phyloP scores from a whole-genome alignment of 345 rosid species.

The Trapa bicornis region DNA sequence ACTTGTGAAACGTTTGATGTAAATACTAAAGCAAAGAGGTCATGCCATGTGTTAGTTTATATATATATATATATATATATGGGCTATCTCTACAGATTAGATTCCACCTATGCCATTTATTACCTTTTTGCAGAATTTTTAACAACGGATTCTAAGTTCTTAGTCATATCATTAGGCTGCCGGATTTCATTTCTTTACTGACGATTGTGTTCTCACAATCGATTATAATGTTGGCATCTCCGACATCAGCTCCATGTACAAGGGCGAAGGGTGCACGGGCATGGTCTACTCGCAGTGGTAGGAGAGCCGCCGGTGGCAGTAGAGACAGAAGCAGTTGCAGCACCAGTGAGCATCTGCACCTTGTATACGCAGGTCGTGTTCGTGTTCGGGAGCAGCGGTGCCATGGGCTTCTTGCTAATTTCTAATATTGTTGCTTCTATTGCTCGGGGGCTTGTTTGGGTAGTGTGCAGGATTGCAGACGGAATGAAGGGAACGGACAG shows the following conservation, averaged over 20 bases:
- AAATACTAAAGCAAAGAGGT: not conserved
- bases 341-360: constrained; percentile 75
- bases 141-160: not conserved
- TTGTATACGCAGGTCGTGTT: constrained; percentile 53
- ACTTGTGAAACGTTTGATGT: not conserved
- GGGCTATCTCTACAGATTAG: not conserved
- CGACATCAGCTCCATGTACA: no score
- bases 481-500: constrained; percentile 29
- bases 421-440: no score
- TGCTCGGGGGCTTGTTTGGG: constrained; percentile 42
- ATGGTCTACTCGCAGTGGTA: no score
- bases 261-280: no score
- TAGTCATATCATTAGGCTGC: not conserved
- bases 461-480: constrained; percentile 28
- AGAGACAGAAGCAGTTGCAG: constrained; percentile 17
- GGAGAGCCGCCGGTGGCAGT: not conserved
- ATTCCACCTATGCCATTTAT: not conserved
- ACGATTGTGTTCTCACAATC: not conserved
- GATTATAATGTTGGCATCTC: no score
- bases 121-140: not conserved
- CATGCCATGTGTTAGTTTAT: no score
- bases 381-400: constrained; percentile 46
- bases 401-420: constrained; percentile 28
- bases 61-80: not conserved
- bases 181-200: not conserved